Percentiles rank a stretch among this genome's conserved stretches.
phyloP scores from a whole-genome alignment of 2,329 filamentous ascomycete species.

The Talaromyces sp. region DNA sequence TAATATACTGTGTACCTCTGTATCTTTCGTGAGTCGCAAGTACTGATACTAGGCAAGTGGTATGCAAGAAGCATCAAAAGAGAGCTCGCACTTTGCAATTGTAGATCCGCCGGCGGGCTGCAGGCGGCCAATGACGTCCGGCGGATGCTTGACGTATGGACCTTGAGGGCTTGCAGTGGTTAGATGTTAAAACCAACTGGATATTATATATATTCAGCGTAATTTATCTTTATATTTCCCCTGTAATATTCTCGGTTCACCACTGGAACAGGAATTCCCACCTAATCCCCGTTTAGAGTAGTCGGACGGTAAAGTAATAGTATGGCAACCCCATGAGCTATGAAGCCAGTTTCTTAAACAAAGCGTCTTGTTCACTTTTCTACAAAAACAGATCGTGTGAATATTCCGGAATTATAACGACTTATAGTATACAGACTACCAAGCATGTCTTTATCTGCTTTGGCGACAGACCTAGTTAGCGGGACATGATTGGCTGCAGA shows the following conservation, averaged over 20 bases:
- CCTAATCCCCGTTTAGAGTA: not conserved
- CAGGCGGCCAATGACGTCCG: not conserved
- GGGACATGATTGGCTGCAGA: constrained; percentile 7
- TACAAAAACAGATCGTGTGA: not conserved
- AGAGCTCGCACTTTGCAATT: not conserved
- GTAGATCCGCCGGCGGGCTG: not conserved
- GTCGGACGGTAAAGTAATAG: not conserved
- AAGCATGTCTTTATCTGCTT: not conserved
- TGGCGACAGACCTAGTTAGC: not conserved
- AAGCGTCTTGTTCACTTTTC: not conserved
- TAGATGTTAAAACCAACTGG: not conserved
- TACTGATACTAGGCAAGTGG: not conserved
- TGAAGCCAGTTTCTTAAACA: not conserved
- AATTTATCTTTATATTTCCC: not conserved
- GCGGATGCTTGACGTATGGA: not conserved
- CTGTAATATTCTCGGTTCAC: not conserved
- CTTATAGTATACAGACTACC: not conserved
- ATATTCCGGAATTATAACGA: not conserved
- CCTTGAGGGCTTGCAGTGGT: not conserved
- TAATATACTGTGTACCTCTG: not conserved
- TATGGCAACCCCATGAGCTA: not conserved
- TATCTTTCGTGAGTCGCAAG: not conserved
- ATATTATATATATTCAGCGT: not conserved
- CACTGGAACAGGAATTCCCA: not conserved
- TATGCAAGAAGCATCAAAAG: not conserved